Evolutionary conservation across 1,284 basidiomycete genomes (phyloP), one percentile per base, ranked within the genome.

Genomic region (Ceratobasidium papillatum): DNA sequence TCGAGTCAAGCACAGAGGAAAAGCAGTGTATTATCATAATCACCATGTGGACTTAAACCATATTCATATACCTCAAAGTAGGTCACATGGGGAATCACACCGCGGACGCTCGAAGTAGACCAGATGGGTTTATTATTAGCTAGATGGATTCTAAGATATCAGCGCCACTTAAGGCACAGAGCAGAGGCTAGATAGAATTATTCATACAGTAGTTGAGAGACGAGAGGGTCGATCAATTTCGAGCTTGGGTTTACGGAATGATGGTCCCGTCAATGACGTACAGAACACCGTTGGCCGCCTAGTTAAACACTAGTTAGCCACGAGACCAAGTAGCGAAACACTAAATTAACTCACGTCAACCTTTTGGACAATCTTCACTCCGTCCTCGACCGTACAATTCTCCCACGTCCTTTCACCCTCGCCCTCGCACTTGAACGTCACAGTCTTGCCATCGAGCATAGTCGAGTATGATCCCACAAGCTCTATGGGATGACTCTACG

Each of bases 221-320:
- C 17, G 19, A 3, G 56, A 11, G 2, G 3, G 11, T 17, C 45
- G 27, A 27, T n/a, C n/a, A n/a, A n/a, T n/a, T n/a, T n/a, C n/a
- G n/a, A n/a, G n/a, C n/a, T n/a, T n/a, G n/a, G n/a, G 25, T 14
- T 72, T 41, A 75, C 2, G 69, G 59, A 17, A 30, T 61, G 36
- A 75, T 62, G 32, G 69, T 71, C 43, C 74, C 74, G 22, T 75
- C 68, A 47, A 75, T 72, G 19, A 75, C 61, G 38, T 75, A 75
- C n/a, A 75, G 30, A 36, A 71, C 74, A 3, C 74, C 74, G 45
- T 75, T 75, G 1, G 74, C 64, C 9, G 74, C 74, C 74, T 75
- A 38, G 11, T n/a, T 8, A 62, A 12, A 8, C 1, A 49, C 14
- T 14, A 56, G n/a, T 69, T 32, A 43, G 22, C 47, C 41, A 9